Conservation (phyloP, 345 rosid genomes). For the Isatis tinctoria region DNA sequence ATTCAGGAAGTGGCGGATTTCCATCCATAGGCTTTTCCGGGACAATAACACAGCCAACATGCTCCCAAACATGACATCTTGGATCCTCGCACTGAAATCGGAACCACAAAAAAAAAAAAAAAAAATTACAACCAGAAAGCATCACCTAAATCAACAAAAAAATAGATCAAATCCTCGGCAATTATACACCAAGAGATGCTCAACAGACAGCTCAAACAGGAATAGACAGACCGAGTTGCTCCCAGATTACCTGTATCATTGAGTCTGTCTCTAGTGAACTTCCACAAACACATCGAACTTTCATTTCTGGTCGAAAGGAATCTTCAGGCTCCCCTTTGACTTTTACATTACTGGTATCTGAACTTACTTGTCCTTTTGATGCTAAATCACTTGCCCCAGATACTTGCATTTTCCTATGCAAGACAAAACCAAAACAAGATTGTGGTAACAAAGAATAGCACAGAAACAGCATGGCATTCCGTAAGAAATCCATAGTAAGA, state of each 20-base stretch:
- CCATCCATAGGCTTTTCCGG: conserved; percentile 76
- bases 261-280: conserved; percentile 64
- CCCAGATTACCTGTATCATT: conserved; percentile 57
- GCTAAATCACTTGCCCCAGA: conserved; percentile 88
- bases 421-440: conserved; percentile 7
- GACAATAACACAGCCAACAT: conserved; percentile 68
- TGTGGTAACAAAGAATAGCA: conserved; percentile 1
- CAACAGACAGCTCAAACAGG: background rate
- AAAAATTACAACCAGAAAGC: background rate
- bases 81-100: conserved; percentile 72
- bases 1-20: conserved; percentile 56
- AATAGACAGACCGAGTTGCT: background rate
- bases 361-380: conserved; percentile 63
- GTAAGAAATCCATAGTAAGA: background rate
- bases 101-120: background rate
- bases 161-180: background rate
- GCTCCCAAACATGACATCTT: conserved; percentile 80
- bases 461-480: background rate
- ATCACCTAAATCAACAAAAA: background rate
- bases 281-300: conserved; percentile 94
- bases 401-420: conserved; percentile 81
- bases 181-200: background rate
- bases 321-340: conserved; percentile 66
- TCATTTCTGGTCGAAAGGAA: conserved; percentile 44
- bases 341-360: conserved; percentile 62